Evolutionary conservation across 345 rosid species (phyloP).

Genomic region (Combretum micranthum): DNA sequence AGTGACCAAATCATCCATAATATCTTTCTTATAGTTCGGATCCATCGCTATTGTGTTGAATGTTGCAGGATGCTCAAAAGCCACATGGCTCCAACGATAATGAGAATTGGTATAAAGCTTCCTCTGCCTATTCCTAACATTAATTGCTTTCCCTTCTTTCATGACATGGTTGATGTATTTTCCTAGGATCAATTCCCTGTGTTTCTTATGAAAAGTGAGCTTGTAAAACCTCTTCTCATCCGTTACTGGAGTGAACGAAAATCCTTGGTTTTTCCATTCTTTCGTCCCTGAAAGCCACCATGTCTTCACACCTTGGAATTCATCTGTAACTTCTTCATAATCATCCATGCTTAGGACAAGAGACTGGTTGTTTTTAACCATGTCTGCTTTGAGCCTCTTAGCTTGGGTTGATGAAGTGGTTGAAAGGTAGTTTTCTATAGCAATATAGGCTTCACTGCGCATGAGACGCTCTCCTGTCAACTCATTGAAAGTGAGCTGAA

Average conservation of each 20-base stretch:
- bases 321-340: constrained; percentile 4
- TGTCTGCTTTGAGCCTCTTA: constrained; percentile 3
- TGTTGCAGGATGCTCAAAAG: constrained; percentile 9
- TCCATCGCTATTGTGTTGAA: constrained; percentile 12
- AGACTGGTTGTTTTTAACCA: background rate
- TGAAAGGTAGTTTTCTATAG: constrained; percentile 30
- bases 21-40: constrained; percentile 3
- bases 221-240: constrained; percentile 1
- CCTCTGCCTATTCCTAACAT: background rate
- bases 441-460: constrained; percentile 42
- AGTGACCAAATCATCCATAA: background rate
- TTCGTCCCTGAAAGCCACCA: background rate
- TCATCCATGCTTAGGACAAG: constrained; percentile 9
- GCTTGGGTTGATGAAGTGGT: too few species aligned
- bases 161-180: background rate
- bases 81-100: constrained; percentile 8
- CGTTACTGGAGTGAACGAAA: too few species aligned
- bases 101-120: background rate
- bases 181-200: background rate
- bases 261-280: background rate
- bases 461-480: constrained; percentile 36
- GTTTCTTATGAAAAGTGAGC: background rate
- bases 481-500: constrained; percentile 38
- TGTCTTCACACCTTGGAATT: background rate
- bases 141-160: background rate